A percentile compares a stretch with the other conserved stretches of the same genome.
Evolutionary conservation across 2,329 filamentous ascomycete genomes (phyloP).

Genomic region (Zymoseptoria tritici): DNA sequence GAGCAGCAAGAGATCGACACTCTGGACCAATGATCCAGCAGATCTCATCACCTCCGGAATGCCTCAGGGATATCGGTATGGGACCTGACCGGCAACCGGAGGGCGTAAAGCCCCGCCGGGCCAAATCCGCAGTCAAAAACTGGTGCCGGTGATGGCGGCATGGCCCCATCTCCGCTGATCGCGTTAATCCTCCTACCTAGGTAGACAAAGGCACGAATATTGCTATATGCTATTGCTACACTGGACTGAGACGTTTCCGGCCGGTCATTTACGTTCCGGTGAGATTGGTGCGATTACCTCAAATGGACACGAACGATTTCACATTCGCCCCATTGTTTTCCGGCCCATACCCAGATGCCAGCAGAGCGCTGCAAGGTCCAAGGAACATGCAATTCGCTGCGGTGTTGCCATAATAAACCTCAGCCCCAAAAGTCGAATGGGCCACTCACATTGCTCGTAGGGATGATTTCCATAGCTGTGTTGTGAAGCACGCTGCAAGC

Average conservation of each 20-base stretch:
- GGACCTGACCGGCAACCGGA: no score
- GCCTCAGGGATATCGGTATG: neutral
- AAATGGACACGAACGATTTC: neutral
- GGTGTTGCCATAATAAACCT: neutral
- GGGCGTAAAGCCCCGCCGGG: no score
- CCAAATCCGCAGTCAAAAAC: neutral
- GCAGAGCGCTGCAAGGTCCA: neutral
- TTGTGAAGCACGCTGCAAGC: neutral
- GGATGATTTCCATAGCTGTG: neutral
- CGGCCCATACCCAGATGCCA: no score
- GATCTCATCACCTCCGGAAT: neutral
- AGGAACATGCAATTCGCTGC: neutral
- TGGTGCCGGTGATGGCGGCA: neutral
- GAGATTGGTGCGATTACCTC: neutral
- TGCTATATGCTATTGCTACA: neutral
- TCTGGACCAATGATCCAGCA: neutral
- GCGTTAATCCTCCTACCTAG: neutral
- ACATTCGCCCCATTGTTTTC: no score
- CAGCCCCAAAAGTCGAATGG: neutral
- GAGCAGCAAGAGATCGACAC: neutral
- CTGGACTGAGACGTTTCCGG: no score
- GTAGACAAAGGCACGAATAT: neutral
- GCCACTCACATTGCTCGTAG: neutral
- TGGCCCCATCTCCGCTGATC: neutral
- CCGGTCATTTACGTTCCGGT: no score